A percentile compares a stretch with the other conserved stretches of the same genome.
These are phyloP conservation scores for Pseudocercospora vitis DNA, from an alignment of 2,329 filamentous ascomycete species.

Conservation along the genomic window DNA sequence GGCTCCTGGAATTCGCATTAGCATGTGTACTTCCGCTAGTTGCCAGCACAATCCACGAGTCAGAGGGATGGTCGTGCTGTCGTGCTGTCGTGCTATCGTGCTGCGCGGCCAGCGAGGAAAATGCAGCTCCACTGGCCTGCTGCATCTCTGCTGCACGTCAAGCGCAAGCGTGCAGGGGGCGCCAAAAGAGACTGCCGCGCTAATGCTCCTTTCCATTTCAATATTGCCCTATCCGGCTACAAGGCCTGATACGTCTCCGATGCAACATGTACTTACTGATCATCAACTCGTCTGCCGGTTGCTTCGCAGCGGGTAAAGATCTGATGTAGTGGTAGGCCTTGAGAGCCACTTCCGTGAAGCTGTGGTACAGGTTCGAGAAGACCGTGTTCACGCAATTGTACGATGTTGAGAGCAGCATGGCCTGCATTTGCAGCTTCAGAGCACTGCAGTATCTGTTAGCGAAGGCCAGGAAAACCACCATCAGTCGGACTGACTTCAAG, in stretches of 20 bases:
- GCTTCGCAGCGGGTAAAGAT: slow-evolving; percentile 58
- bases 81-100: background rate
- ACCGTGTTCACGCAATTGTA: slow-evolving; percentile 73
- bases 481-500: slow-evolving; percentile 45
- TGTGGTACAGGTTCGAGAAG: slow-evolving; percentile 70
- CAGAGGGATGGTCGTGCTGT: background rate
- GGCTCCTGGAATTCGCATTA: slow-evolving; percentile 51
- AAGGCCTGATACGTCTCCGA: background rate
- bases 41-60: slow-evolving; percentile 3
- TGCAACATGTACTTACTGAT: slow-evolving; percentile 55
- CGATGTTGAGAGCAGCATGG: slow-evolving; percentile 77
- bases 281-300: slow-evolving; percentile 61
- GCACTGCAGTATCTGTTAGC: slow-evolving; percentile 41
- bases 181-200: slow-evolving; percentile 5
- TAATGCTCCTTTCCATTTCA: slow-evolving; percentile 6
- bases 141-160: slow-evolving; percentile 11
- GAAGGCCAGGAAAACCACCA: background rate
- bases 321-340: slow-evolving; percentile 65
- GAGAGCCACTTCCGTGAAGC: slow-evolving; percentile 74
- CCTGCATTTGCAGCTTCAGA: slow-evolving; percentile 82
- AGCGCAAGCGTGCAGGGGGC: slow-evolving; percentile 11
- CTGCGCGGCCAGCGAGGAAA: background rate
- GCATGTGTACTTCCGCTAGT: slow-evolving; percentile 10
- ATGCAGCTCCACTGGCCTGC: slow-evolving; percentile 1
- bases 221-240: background rate